phyloP scores from a whole-genome alignment of 2,329 filamentous ascomycete genomes.

The Colletotrichum truncatum region DNA sequence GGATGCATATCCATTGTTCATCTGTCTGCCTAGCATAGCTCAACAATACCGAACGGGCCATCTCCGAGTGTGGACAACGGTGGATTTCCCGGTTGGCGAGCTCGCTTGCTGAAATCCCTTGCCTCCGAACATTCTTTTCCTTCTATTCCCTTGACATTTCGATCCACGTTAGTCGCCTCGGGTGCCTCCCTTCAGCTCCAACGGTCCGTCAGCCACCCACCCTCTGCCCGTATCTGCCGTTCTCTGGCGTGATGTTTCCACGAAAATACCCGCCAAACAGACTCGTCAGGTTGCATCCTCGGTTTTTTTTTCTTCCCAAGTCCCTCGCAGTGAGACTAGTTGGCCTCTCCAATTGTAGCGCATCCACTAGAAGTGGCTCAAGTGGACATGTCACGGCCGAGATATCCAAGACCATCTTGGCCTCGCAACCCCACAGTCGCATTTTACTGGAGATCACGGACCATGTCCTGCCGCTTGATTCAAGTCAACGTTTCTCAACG shows the following conservation, averaged over 20 bases:
- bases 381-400: constrained; percentile 10
- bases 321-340: constrained; percentile 20
- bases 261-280: constrained; percentile 20
- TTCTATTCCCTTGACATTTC: constrained; percentile 20
- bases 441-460: constrained; percentile 22
- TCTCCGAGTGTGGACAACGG: constrained; percentile 11
- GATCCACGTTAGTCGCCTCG: background rate
- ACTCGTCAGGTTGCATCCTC: constrained; percentile 22
- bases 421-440: constrained; percentile 12
- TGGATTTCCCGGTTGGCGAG: background rate
- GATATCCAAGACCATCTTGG: constrained; percentile 12
- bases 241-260: constrained; percentile 2
- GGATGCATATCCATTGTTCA: constrained; percentile 8
- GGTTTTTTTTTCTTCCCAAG: background rate
- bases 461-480: constrained; percentile 16
- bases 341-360: constrained; percentile 16
- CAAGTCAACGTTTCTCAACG: constrained; percentile 5
- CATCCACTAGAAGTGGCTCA: constrained; percentile 15
- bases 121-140: constrained; percentile 20
- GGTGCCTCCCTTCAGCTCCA: constrained; percentile 7
- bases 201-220: constrained; percentile 1
- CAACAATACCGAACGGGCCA: constrained; percentile 23
- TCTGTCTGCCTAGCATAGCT: background rate
- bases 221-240: background rate
- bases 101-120: constrained; percentile 24